These are phyloP conservation scores for Volvox africanus DNA, from an alignment of 139 green algal genomes.

Conservation along the genomic window DNA sequence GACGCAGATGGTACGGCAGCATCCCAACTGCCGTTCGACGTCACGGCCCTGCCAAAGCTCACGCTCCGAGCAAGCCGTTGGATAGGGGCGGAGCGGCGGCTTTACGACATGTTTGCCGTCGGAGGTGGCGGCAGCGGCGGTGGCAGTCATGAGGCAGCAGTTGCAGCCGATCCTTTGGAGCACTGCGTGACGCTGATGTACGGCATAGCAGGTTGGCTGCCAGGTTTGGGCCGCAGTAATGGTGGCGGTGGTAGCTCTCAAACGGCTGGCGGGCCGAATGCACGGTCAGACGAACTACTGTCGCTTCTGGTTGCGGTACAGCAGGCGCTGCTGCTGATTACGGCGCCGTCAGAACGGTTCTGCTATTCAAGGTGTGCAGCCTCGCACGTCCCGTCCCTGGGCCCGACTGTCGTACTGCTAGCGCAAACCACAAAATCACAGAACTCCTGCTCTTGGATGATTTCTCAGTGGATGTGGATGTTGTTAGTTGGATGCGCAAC, in stretches of 20 bases:
- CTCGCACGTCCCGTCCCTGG: no score
- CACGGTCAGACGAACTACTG: not conserved
- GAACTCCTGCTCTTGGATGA: no score
- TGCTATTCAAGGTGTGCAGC: not conserved
- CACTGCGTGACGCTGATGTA: slow-evolving; percentile 1
- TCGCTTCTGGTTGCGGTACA: slow-evolving; percentile 4
- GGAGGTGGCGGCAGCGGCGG: not conserved
- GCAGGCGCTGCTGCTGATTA: not conserved
- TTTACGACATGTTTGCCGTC: not conserved
- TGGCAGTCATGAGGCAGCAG: not conserved
- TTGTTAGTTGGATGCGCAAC: no score
- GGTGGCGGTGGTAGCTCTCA: not conserved
- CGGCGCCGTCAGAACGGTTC: not conserved
- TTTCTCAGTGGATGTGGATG: no score
- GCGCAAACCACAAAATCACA: no score
- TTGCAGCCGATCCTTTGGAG: slow-evolving; percentile 8
- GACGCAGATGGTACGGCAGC: no score
- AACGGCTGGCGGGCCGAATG: not conserved
- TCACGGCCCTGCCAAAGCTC: no score
- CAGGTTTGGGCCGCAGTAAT: not conserved
- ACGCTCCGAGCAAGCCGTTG: not conserved
- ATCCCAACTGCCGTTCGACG: no score
- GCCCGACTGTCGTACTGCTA: no score
- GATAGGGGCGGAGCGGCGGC: not conserved
- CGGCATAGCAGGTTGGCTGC: not conserved